A percentile compares a stretch with the other conserved stretches of the same genome.
phyloP scores from a whole-genome alignment of 1,139 yeast species.

The Lodderomyces pseudojiufengensis region DNA sequence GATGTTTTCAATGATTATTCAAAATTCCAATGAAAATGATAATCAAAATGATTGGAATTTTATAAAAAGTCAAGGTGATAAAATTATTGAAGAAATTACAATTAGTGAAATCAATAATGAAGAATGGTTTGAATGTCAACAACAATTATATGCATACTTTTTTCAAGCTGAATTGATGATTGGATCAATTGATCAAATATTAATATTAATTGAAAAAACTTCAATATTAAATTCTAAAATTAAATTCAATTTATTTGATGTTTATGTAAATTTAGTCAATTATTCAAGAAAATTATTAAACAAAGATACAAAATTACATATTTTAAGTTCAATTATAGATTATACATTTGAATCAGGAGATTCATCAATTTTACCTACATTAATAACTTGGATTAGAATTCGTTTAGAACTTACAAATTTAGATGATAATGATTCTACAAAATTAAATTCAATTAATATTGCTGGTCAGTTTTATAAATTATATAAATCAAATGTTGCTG shows the following conservation, averaged over 20 bases:
- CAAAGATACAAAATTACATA: constrained; percentile 4
- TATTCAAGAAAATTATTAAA: constrained; percentile 2
- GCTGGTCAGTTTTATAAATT: constrained; percentile 7
- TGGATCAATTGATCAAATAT: constrained; percentile 9
- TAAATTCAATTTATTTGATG: constrained; percentile 6
- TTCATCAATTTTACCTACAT: constrained; percentile 2
- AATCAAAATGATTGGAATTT: constrained; percentile 7
- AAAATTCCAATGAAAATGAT: constrained; percentile 1
- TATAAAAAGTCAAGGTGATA: constrained; percentile 9
- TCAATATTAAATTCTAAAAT: constrained; percentile 4
- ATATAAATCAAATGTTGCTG: constrained; percentile 5
- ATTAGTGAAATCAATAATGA: background rate
- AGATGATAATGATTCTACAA: constrained; percentile 1
- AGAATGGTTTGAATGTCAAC: constrained; percentile 8
- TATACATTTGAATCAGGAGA: constrained; percentile 1
- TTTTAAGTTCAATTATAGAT: constrained; percentile 5
- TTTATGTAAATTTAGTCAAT: constrained; percentile 5
- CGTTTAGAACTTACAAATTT: constrained; percentile 3
- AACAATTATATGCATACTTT: constrained; percentile 2
- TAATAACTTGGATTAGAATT: constrained; percentile 8
- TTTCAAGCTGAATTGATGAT: constrained; percentile 13
- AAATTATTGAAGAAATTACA: constrained; percentile 6
- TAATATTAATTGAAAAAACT: constrained; percentile 7
- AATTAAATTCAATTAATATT: constrained; percentile 1
- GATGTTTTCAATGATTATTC: constrained; percentile 5